These are phyloP conservation scores for Phytophthora lateralis DNA, from an alignment of 352 stramenopile genomes.

Conservation along the genomic window DNA sequence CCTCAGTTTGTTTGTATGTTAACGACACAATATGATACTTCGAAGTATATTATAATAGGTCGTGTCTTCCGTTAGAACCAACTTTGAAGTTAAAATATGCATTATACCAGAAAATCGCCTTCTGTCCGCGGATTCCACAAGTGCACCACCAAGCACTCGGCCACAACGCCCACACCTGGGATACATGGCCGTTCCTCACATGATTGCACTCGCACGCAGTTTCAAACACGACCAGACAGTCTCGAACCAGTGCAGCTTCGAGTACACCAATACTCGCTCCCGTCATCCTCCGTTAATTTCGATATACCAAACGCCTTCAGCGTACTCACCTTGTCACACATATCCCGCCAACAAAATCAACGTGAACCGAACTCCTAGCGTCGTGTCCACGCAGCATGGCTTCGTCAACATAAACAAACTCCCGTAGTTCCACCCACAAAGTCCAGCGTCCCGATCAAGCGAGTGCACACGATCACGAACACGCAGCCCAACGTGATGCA, in stretches of 20 bases:
- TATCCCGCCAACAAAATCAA: slow-evolving; percentile 18
- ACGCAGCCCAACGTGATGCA: slow-evolving; percentile 16
- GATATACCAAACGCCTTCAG: slow-evolving; percentile 22
- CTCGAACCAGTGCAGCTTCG: slow-evolving; percentile 17
- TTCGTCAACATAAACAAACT: background rate
- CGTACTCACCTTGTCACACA: slow-evolving; percentile 12
- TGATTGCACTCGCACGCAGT: slow-evolving; percentile 3
- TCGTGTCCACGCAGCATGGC: slow-evolving; percentile 15
- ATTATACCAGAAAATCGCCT: background rate
- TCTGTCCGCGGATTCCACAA: background rate
- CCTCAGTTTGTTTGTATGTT: no score
- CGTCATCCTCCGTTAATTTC: slow-evolving; percentile 16
- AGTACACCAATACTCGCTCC: slow-evolving; percentile 12
- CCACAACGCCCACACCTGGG: background rate
- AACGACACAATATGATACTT: no score
- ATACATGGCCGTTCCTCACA: slow-evolving; percentile 4
- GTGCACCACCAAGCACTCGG: slow-evolving; percentile 4
- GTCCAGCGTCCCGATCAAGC: slow-evolving; percentile 1
- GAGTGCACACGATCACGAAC: slow-evolving; percentile 9
- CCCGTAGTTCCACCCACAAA: slow-evolving; percentile 11
- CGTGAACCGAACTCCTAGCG: slow-evolving; percentile 7
- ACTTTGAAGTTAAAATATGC: no score
- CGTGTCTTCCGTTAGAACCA: no score
- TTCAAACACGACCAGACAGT: slow-evolving; percentile 14
- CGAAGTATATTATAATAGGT: no score